These are phyloP conservation scores for Xylaria multiplex DNA, from an alignment of 2,329 filamentous ascomycete genomes.

Conservation along the genomic window DNA sequence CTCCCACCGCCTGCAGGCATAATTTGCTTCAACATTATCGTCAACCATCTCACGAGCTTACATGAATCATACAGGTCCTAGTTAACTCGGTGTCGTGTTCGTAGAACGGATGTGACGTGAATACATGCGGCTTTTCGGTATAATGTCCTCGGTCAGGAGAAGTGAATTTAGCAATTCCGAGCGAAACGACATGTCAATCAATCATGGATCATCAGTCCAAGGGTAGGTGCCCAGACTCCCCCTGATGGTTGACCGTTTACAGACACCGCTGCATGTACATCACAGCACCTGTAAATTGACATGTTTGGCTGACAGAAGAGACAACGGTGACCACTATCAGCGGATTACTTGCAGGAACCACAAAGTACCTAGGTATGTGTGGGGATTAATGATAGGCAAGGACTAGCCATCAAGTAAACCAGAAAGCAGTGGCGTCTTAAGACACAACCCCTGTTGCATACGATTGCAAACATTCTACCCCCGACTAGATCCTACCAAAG, in stretches of 20 bases:
- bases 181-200: conserved; percentile 34
- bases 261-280: conserved; percentile 37
- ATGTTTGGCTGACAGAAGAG: conserved; percentile 29
- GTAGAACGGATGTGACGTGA: not conserved
- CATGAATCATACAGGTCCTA: not conserved
- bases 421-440: conserved; percentile 27
- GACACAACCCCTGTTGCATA: conserved; percentile 31
- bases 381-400: conserved; percentile 25
- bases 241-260: conserved; percentile 37
- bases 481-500: conserved; percentile 1
- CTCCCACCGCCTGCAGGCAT: conserved; percentile 9
- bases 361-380: conserved; percentile 30
- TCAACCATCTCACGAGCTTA: not conserved
- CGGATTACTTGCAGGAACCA: conserved; percentile 29
- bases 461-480: conserved; percentile 30
- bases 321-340: conserved; percentile 7
- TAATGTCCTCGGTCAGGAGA: conserved; percentile 18
- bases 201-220: conserved; percentile 32
- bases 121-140: conserved; percentile 4
- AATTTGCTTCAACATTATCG: not conserved
- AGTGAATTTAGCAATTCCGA: conserved; percentile 3
- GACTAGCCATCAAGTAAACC: conserved; percentile 12
- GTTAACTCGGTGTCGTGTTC: not conserved
- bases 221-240: conserved; percentile 26
- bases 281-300: conserved; percentile 29